phyloP scores from a whole-genome alignment of 139 green algal genomes.

The Chlamydomonas eustigma region DNA sequence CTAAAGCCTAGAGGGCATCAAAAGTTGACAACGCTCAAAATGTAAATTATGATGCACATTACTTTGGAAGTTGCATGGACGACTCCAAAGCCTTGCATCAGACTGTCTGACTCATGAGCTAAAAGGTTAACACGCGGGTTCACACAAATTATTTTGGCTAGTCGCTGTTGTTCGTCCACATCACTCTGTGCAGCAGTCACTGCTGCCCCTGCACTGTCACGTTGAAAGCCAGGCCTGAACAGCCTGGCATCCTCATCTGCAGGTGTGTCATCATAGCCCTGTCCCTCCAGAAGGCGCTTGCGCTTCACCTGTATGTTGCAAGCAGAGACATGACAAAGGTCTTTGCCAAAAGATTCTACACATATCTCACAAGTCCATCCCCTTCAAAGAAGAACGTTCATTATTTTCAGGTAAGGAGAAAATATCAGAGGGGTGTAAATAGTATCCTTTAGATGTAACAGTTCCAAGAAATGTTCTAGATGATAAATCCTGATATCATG shows the following conservation, averaged over 20 bases:
- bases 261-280: conserved; percentile 4
- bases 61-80: neutral
- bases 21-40: too few relatives aligned
- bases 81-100: neutral
- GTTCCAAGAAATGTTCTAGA: too few relatives aligned
- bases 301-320: conserved; percentile 10
- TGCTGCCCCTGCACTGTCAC: neutral
- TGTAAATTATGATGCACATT: too few relatives aligned
- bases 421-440: too few relatives aligned
- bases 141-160: neutral
- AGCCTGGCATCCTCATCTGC: neutral
- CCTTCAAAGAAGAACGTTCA: too few relatives aligned
- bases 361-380: too few relatives aligned
- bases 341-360: too few relatives aligned
- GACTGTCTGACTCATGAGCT: neutral
- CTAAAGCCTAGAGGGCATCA: too few relatives aligned
- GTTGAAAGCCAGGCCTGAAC: neutral
- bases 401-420: too few relatives aligned
- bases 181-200: neutral
- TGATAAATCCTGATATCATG: too few relatives aligned
- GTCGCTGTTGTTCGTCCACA: neutral
- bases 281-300: conserved; percentile 4
- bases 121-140: conserved; percentile 5
- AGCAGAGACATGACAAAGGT: too few relatives aligned
- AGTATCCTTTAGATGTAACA: too few relatives aligned